Conservation (phyloP, 2,329 filamentous ascomycete genomes). For the Cytospora chrysosperma region DNA sequence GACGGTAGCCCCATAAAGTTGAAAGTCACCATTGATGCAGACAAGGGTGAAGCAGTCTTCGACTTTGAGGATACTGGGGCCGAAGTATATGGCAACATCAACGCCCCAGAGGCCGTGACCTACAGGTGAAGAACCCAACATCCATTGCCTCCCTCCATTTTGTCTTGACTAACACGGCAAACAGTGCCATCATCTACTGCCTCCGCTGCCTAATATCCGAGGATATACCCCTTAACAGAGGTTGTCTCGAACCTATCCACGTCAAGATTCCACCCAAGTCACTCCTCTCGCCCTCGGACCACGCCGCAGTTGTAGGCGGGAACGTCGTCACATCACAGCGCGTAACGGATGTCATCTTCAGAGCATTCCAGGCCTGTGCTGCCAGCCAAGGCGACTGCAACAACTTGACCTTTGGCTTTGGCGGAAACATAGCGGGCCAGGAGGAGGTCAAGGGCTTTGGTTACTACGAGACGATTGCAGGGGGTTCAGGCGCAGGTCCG, state of each 20-base stretch:
- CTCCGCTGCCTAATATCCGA: constrained; percentile 76
- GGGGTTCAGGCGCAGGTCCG: constrained; percentile 71
- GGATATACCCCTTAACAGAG: constrained; percentile 85
- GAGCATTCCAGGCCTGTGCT: constrained; percentile 76
- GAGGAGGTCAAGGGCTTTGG: constrained; percentile 72
- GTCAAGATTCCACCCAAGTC: constrained; percentile 71
- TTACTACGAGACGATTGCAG: constrained; percentile 84
- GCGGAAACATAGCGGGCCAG: constrained; percentile 60
- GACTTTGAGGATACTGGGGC: constrained; percentile 74
- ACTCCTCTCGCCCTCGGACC: constrained; percentile 72
- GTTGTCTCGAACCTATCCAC: constrained; percentile 74
- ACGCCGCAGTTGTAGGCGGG: constrained; percentile 78
- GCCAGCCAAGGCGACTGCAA: constrained; percentile 80
- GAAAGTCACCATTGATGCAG: constrained; percentile 70
- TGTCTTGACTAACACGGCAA: constrained; percentile 22
- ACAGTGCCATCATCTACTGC: constrained; percentile 77
- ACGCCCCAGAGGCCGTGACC: constrained; percentile 75
- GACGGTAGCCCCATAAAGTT: constrained; percentile 78
- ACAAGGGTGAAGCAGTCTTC: constrained; percentile 74
- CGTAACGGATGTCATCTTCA: constrained; percentile 79
- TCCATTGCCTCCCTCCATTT: background rate
- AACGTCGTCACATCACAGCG: constrained; percentile 80
- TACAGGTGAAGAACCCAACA: constrained; percentile 45
- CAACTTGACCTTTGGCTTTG: constrained; percentile 82
- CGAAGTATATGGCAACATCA: constrained; percentile 74